phyloP scores from a whole-genome alignment of 78 protist species.

The Pelomyxa schiedti region DNA sequence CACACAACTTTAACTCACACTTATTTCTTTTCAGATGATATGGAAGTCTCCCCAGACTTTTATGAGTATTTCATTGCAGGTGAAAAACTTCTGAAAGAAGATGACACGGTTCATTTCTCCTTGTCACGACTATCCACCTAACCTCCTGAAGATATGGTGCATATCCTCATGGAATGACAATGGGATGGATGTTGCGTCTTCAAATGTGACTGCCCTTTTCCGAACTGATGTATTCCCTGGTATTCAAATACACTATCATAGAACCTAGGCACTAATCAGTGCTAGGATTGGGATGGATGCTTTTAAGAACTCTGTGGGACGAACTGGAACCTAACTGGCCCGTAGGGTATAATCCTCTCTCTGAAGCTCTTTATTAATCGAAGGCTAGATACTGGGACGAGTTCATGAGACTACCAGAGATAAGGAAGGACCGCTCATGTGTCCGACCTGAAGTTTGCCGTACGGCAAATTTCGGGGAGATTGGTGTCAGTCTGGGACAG shows the following conservation, averaged over 20 bases:
- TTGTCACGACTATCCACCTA: too few relatives aligned
- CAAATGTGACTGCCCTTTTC: conserved; percentile 14
- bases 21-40: too few relatives aligned
- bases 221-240: conserved; percentile 62
- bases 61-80: neutral
- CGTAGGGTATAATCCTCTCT: too few relatives aligned
- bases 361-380: too few relatives aligned
- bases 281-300: conserved; percentile 64
- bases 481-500: conserved; percentile 32
- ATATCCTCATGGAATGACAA: conserved; percentile 52
- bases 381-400: conserved; percentile 64
- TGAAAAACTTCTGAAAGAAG: neutral
- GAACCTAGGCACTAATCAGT: too few relatives aligned
- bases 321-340: conserved; percentile 53
- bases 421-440: conserved; percentile 30
- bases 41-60: neutral
- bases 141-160: too few relatives aligned
- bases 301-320: conserved; percentile 25
- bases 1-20: too few relatives aligned
- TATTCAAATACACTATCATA: too few relatives aligned
- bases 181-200: conserved; percentile 2
- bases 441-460: conserved; percentile 36
- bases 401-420: conserved; percentile 43
- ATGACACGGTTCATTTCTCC: neutral
- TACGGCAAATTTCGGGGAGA: conserved; percentile 11